Conservation (phyloP, 352 stramenopile genomes). For the Globisporangium radiosum region DNA sequence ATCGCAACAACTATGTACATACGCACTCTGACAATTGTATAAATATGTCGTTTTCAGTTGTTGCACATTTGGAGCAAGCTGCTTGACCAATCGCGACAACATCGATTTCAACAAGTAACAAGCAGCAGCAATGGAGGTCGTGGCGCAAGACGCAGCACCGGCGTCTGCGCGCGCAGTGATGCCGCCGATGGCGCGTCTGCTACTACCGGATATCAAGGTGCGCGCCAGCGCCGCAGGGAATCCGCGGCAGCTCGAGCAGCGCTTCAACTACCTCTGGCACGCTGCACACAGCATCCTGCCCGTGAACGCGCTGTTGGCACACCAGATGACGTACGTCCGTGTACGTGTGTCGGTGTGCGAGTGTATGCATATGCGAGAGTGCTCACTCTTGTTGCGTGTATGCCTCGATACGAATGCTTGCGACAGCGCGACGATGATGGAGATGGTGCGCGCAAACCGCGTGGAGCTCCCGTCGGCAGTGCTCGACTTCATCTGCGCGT, state of each 20-base stretch:
- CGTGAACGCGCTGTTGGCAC: slow-evolving; percentile 29
- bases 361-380: too few species aligned
- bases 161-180: background rate
- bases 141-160: background rate
- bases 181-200: background rate
- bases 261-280: slow-evolving; percentile 62
- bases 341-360: too few species aligned
- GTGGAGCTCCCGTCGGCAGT: slow-evolving; percentile 33
- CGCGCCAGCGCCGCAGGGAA: slow-evolving; percentile 15
- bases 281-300: slow-evolving; percentile 42
- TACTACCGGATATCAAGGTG: slow-evolving; percentile 10
- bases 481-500: slow-evolving; percentile 63
- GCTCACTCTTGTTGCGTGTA: too few species aligned
- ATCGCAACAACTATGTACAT: background rate
- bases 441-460: slow-evolving; percentile 27
- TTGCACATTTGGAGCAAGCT: too few species aligned
- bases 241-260: slow-evolving; percentile 57
- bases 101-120: background rate
- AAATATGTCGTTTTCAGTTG: too few species aligned
- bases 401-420: background rate
- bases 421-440: slow-evolving; percentile 45
- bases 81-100: background rate
- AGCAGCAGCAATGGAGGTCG: background rate
- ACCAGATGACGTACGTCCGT: slow-evolving; percentile 42
- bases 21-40: too few species aligned